Evolutionary conservation across 1,284 basidiomycete species (phyloP).

Genomic region (Trametes versicolor): DNA sequence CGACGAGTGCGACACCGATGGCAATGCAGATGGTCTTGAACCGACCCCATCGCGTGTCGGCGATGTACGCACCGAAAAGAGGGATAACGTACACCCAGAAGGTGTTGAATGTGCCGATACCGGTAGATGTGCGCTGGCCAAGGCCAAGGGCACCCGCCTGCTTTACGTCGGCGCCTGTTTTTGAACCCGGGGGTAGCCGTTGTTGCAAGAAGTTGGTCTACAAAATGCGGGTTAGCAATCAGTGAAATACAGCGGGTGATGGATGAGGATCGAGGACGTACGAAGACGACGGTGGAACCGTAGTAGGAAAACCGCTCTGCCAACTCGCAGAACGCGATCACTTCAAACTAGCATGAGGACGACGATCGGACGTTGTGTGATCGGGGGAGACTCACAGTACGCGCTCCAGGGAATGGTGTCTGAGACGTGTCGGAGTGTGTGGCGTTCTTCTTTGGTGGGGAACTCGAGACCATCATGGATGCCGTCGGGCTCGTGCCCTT

Average conservation of each 20-base stretch:
- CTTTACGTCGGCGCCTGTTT: constrained; percentile 69
- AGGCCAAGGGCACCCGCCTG: constrained; percentile 78
- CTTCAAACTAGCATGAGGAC: constrained; percentile 44
- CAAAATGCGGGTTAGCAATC: constrained; percentile 8
- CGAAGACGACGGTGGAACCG: constrained; percentile 73
- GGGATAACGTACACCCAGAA: constrained; percentile 73
- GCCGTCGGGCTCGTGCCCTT: constrained; percentile 48
- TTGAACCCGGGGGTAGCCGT: constrained; percentile 70
- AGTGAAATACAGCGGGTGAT: constrained; percentile 34
- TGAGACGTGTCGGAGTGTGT: constrained; percentile 67
- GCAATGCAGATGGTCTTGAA: constrained; percentile 77
- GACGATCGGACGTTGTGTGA: background rate
- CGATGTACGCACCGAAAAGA: constrained; percentile 74
- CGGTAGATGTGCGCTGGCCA: constrained; percentile 75
- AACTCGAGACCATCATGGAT: constrained; percentile 67
- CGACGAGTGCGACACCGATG: constrained; percentile 64
- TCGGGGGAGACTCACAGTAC: constrained; percentile 58
- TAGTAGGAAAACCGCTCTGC: constrained; percentile 82
- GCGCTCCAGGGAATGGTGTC: constrained; percentile 73
- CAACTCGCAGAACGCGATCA: constrained; percentile 76
- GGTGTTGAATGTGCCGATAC: constrained; percentile 70
- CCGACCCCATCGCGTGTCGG: constrained; percentile 78
- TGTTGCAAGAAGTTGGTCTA: constrained; percentile 82
- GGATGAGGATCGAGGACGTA: constrained; percentile 47
- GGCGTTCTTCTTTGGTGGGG: constrained; percentile 76